Conservation (phyloP, 2,329 filamentous ascomycete species). For the Verticillium dahliae region DNA sequence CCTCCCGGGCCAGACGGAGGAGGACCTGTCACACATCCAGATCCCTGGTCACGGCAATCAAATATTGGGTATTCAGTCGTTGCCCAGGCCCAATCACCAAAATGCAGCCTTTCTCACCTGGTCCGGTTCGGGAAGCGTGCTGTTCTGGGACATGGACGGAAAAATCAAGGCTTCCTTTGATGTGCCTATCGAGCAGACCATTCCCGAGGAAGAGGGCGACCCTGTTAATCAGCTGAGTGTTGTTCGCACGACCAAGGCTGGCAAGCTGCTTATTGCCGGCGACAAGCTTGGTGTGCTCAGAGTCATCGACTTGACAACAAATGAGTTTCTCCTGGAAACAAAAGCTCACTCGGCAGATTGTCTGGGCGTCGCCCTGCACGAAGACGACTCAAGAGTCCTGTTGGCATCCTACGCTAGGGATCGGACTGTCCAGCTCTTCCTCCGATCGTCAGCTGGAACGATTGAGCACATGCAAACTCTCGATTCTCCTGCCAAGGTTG, state of each 20-base stretch:
- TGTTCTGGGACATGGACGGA: constrained; percentile 77
- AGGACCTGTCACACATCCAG: constrained; percentile 39
- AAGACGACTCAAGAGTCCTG: constrained; percentile 54
- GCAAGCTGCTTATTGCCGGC: constrained; percentile 67
- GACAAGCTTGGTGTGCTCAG: constrained; percentile 81
- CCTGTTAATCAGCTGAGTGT: constrained; percentile 52
- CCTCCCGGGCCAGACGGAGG: constrained; percentile 29
- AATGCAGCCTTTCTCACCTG: constrained; percentile 80
- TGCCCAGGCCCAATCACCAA: constrained; percentile 53
- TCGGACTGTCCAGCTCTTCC: constrained; percentile 88
- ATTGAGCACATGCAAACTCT: constrained; percentile 86
- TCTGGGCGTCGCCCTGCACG: constrained; percentile 69
- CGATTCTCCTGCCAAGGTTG: constrained; percentile 85
- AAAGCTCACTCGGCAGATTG: constrained; percentile 86
- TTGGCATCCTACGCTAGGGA: constrained; percentile 83
- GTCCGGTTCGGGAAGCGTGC: constrained; percentile 72
- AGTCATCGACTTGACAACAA: constrained; percentile 57
- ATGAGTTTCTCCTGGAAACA: constrained; percentile 59
- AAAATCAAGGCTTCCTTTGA: constrained; percentile 56
- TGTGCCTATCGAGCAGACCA: constrained; percentile 61
- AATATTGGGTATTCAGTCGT: constrained; percentile 65
- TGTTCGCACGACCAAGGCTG: constrained; percentile 53
- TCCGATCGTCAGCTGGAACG: constrained; percentile 43
- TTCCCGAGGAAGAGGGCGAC: constrained; percentile 43
- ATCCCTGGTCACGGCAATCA: constrained; percentile 58